Evolutionary conservation across 2,329 filamentous ascomycete species (phyloP), one percentile per base, ranked within the genome.

Genomic region (Catunica adiposa): DNA sequence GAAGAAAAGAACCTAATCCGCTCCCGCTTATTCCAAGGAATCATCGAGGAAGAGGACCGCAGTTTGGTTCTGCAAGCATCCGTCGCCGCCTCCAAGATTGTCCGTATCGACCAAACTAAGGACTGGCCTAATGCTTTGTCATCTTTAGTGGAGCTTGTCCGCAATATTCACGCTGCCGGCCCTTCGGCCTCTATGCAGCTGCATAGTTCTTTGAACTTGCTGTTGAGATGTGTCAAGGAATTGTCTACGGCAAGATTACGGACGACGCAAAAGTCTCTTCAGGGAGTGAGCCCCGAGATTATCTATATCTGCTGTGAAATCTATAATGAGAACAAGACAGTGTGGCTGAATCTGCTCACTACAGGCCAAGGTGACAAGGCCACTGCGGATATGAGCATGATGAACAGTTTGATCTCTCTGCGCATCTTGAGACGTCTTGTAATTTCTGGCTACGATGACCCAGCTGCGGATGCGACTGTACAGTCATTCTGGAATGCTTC

Each of bases 221-320:
- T 96, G 9, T 73, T 97, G 14, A 84, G 90, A 51, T 81, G 95
- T 26, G 82, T 94, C 64, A 98, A 97, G 69, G 92, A 97, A 66
- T 73, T 97, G 4, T 82, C 86, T 0, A 89, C 86, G 0, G 89
- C 85, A 1, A 77, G 88, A 46, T 69, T 97, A 51, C 77, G 82
- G 56, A 80, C 79, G 60, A 89, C 84, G 0, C 82, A 89, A 63
- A 81, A 82, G 1, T 84, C 81, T 38, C 72, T 98, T 15, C 85
- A 94, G 62, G 79, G 81, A 1, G 77, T 86, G 29, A 81, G 89
- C 0, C 87, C 89, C 0, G 88, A 95, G 65, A 78, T 96, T 22
- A 78, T 95, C n/a, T 82, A 84, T 62, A 72, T 92, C 2, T 71
- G 97, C 22, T 82, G 79, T 20, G 78, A 80, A 55, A 84, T 95